phyloP scores from a whole-genome alignment of 2,329 filamentous ascomycete genomes.

The Neophaeococcomyces aloes region DNA sequence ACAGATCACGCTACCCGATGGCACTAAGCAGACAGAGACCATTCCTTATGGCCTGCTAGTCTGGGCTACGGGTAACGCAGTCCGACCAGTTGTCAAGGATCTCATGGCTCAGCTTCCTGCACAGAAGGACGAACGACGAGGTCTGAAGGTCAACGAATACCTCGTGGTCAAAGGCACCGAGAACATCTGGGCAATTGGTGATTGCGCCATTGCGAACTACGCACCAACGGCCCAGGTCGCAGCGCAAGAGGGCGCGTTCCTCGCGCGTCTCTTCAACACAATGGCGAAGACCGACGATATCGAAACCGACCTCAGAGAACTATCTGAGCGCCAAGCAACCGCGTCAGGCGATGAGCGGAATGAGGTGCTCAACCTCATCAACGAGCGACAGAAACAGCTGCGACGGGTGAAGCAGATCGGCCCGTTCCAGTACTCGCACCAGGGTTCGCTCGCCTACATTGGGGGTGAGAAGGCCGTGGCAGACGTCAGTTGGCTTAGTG shows the following conservation, averaged over 20 bases:
- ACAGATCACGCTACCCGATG: slow-evolving; percentile 69
- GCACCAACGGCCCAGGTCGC: slow-evolving; percentile 96
- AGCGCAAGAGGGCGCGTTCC: slow-evolving; percentile 87
- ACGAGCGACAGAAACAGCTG: slow-evolving; percentile 74
- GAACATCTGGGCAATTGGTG: slow-evolving; percentile 95
- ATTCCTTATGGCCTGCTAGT: slow-evolving; percentile 94
- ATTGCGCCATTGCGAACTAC: slow-evolving; percentile 95
- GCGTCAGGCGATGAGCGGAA: slow-evolving; percentile 54
- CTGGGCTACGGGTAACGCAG: slow-evolving; percentile 94
- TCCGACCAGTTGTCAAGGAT: slow-evolving; percentile 81
- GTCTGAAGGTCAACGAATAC: slow-evolving; percentile 95
- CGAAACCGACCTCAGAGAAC: slow-evolving; percentile 61
- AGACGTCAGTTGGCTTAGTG: slow-evolving; percentile 93
- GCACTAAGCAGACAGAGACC: slow-evolving; percentile 66
- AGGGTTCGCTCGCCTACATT: slow-evolving; percentile 94
- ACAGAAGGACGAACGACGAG: slow-evolving; percentile 88
- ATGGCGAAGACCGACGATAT: slow-evolving; percentile 90
- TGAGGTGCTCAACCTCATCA: slow-evolving; percentile 61
- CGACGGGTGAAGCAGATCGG: slow-evolving; percentile 87
- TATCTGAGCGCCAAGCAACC: slow-evolving; percentile 56
- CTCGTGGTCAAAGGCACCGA: slow-evolving; percentile 94
- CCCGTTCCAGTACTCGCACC: slow-evolving; percentile 97
- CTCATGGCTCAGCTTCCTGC: slow-evolving; percentile 86
- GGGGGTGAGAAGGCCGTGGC: slow-evolving; percentile 96
- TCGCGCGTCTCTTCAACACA: slow-evolving; percentile 94